Base-by-base conservation (phyloP, 176 grass and related monocot genomes). In the Panicum miliaceum region DNA sequence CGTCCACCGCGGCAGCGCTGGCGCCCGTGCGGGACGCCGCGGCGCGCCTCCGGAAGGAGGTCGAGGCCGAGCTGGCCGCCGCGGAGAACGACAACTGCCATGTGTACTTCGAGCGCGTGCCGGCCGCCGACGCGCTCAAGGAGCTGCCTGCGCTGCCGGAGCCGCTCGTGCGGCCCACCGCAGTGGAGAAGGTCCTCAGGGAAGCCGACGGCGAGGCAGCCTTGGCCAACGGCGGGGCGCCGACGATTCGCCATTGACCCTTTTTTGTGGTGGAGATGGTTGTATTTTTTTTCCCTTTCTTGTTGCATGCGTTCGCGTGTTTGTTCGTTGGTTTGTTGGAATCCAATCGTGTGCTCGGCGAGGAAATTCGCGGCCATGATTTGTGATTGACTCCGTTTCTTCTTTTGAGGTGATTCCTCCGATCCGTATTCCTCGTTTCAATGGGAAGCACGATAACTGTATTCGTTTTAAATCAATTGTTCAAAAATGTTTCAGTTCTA, bases 1-100 rank as follows among this genome's bases (percentile, higher is more conserved):
- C 36, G 34, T 74, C 23, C 69, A 27, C 71, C 9, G 87, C 43
- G 52, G 73, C 89, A 0, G 76, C 79, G 26, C 64, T 73, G 68
- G 58, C 62, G 26, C 27, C 29, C 48, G 23, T 92, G 54, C 81
- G 83, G 8, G 81, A 84, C 57, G 90, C 84, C 26, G 81, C 80
- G 57, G 83, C 71, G 52, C 72, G 79, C 38, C 88, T 90, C 34
- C 69, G 88, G 32, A 78, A 41, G 35, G 87, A 90, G 54, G 73
- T 92, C 36, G 91, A 79, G 41, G 32, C 47, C 25, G 82, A 85
- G n/a, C 75, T 92, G 40, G 70, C 85, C 69, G 89, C 57, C 34
- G 90, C 90, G 8, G 76, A 84, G 69, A 84, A 75, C 48, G 93
- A 96, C 71, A 96, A 96, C 64, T 63, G 82, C 56, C 86, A 84